Conservation (phyloP, 2,329 filamentous ascomycete genomes). For the Colletotrichum sp. region DNA sequence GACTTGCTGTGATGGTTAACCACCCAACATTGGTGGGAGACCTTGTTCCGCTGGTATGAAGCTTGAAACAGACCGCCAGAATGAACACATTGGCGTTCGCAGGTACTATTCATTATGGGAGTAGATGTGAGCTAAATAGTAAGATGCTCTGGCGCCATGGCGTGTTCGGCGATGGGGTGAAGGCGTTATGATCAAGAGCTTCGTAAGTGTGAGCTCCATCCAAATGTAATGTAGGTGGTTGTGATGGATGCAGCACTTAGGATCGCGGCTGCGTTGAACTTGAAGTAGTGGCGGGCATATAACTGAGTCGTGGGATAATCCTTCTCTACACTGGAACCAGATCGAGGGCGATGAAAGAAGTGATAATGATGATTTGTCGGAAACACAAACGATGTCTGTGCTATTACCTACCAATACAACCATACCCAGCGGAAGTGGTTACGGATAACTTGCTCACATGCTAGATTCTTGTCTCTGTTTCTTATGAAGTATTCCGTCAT, state of each 20-base stretch:
- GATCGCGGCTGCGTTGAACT: too few species aligned
- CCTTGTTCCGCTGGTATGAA: accelerated
- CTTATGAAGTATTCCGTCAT: neutral
- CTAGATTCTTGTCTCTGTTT: neutral
- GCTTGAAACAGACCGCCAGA: accelerated
- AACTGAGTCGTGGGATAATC: accelerated
- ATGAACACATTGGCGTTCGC: too few species aligned
- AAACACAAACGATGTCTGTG: too few species aligned
- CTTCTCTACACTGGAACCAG: neutral
- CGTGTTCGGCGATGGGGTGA: neutral
- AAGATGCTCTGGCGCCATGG: accelerated
- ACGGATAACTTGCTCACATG: accelerated
- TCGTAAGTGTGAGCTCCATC: neutral
- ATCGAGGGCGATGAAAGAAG: too few species aligned
- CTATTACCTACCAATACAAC: accelerated
- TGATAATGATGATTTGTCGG: too few species aligned
- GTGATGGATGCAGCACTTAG: too few species aligned
- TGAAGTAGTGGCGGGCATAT: accelerated
- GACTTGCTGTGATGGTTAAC: accelerated
- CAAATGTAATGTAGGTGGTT: neutral
- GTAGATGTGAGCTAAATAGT: neutral
- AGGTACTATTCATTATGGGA: accelerated
- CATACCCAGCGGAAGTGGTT: neutral
- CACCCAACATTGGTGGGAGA: accelerated
- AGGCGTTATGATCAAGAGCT: neutral